Evolutionary conservation across 2,329 filamentous ascomycete species (phyloP), one percentile per base, ranked within the genome.

Genomic region (Colletotrichum spaethianum): DNA sequence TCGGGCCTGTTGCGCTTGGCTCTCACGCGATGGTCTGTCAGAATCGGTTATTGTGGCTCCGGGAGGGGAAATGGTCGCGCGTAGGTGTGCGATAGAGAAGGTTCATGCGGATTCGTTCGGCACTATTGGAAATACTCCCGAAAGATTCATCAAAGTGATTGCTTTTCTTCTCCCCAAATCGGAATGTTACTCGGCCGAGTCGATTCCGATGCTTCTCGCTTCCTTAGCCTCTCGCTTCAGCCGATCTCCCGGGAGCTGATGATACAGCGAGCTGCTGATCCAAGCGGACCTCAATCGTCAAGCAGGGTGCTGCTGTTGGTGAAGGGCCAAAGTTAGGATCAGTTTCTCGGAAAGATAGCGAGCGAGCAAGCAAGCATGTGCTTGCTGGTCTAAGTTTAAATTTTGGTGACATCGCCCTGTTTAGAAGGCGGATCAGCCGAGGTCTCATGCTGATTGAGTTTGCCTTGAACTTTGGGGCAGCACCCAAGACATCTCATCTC

Each of bases 221-320:
- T 42, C 26, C 38, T n/a, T 56, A 38, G 64, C 33, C 33, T 33
- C 26, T 70, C 52, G 61, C 61, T 52, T 53, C 26, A 38, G 56
- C 36, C 16, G 56, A 67, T 65, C 66, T 50, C 61, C 44, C n/a
- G 28, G 67, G 36, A 60, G 26, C 18, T 53, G 42, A 26, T 38
- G 33, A 33, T 61, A 33, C 28, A 26, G 12, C 18, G 48, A 56
- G 40, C 40, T 63, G 26, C 44, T 52, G 56, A 28, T 1, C 8
- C 12, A 28, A 31, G 40, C 9, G 18, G 28, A 44, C 48, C n/a
- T 36, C n/a, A 56, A 52, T 23, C 8, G 42, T 44, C 26, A 28
- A 63, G 56, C 11, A 16, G 46, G 31, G 52, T 52, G 61, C 18
- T 52, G 61, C 14, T 64, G 20, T 42, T 53, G 23, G 16, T 26